Base-by-base conservation (phyloP, 164 flowering plant species). In the Vitis cinerea region DNA sequence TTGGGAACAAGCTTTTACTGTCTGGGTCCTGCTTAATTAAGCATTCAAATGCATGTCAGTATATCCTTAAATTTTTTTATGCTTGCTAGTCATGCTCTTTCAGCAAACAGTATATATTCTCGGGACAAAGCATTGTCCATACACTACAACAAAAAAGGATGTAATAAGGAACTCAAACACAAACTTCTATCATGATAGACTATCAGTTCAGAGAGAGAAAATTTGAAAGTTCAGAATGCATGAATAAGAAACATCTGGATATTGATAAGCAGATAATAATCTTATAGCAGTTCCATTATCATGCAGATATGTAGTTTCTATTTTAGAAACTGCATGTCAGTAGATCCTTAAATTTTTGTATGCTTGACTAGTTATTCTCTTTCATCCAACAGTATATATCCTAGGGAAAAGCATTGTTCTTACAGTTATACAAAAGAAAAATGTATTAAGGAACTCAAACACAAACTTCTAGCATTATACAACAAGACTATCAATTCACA, bases 271-370 rank as follows among this genome's bases (percentile, higher is more conserved):
- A 44, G 59, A 52, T 12, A 57, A 63, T 9, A 27, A 58, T 85
- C 96, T 88, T 79, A 92, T 97, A 66, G 82, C 83, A 81, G 83
- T 74, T 63, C 96, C 97, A 85, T 87, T 88, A 29, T 8, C 44
- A 37, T 37, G 44, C 44, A 37, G 44, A 37, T 37, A 37, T 3
- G 44, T 4, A 37, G 44, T 37, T 37, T 37, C 44, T 37, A 37
- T 37, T 37, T 31, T 31, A 31, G 44, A 31, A 6, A 31, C 44
- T 31, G 44, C 44, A 31, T 23, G 27, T 23, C 27, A 31, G 3
- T 1, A 50, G 3, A 23, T 8, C 48, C 27, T 49, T 10, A 27
- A 31, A 29, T 67, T 58, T 49, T 48, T 27, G 44, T 37, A 3
- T 37, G 44, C 44, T 37, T 6, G 44, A 37, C 44, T 37, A 37